phyloP scores from a whole-genome alignment of 305 asterid species.

The Rubia tinctorum region DNA sequence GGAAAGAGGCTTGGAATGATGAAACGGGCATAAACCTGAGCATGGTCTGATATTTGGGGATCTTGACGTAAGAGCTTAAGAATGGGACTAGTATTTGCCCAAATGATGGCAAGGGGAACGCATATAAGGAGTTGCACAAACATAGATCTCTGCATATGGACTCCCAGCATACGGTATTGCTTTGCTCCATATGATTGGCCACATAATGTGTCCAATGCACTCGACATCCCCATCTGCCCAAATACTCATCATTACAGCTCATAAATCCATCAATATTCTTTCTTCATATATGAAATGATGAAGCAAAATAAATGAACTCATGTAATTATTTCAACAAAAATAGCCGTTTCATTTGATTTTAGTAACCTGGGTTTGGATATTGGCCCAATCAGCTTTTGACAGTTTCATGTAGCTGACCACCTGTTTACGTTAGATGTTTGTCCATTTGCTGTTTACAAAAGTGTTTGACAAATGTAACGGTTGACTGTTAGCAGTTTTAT shows the following conservation, averaged over 20 bases:
- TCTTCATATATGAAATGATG: no score
- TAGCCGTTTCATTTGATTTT: not conserved
- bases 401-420: no score
- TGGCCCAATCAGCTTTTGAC: no score
- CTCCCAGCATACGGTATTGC: constrained; percentile 74
- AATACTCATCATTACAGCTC: not conserved
- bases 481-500: no score
- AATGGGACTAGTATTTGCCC: constrained; percentile 61
- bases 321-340: not conserved
- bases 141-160: constrained; percentile 82
- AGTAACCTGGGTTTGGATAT: no score
- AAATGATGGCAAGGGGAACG: constrained; percentile 58
- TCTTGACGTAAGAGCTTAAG: constrained; percentile 66
- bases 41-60: constrained; percentile 54
- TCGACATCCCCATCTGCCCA: constrained; percentile 68
- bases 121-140: constrained; percentile 44
- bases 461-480: no score
- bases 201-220: constrained; percentile 84
- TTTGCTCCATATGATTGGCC: constrained; percentile 82
- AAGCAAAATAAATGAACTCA: no score
- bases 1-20: constrained; percentile 67
- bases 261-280: no score
- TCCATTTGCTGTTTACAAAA: no score
- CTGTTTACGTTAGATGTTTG: no score
- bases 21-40: constrained; percentile 62